phyloP scores from a whole-genome alignment of 78 protist genomes.

The Dictyostelium discoideum region DNA sequence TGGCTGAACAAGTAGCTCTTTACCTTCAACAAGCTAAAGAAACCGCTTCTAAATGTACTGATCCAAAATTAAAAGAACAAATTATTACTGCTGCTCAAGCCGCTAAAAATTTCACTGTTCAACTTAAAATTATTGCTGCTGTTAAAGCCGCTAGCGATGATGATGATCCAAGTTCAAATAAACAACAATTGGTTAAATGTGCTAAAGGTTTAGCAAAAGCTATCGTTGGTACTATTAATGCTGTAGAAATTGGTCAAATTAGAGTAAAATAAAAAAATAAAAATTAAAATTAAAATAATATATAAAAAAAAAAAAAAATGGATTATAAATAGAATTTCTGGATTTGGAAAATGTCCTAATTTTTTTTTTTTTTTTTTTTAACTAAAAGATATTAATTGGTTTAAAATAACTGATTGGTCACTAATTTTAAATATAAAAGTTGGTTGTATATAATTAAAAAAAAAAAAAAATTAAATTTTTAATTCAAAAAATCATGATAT shows the following conservation, averaged over 20 bases:
- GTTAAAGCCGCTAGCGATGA: constrained; percentile 76
- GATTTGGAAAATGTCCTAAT: background rate
- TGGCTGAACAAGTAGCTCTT: constrained; percentile 57
- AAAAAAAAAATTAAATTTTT: no score
- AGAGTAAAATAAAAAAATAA: constrained; percentile 60
- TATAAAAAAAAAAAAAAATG: no score
- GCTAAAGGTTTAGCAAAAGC: constrained; percentile 78
- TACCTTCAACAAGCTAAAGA: constrained; percentile 74
- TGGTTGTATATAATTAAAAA: no score
- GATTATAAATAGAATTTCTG: no score
- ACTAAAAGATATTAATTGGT: no score
- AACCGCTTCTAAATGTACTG: constrained; percentile 78
- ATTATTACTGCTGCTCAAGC: constrained; percentile 80
- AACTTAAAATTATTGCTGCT: constrained; percentile 81
- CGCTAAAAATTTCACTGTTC: constrained; percentile 74
- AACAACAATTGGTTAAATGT: constrained; percentile 73
- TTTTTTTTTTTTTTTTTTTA: no score
- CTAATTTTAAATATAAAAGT: no score
- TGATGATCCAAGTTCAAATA: constrained; percentile 66
- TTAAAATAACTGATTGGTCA: no score
- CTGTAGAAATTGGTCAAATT: constrained; percentile 75
- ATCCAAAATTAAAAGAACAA: constrained; percentile 80
- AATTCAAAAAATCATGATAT: no score
- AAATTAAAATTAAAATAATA: background rate
- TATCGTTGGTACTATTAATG: constrained; percentile 53